Percentiles rank a stretch among this genome's conserved stretches.
Evolutionary conservation across 306 rosid species (phyloP).

Genomic region (Adenanthera pavonina): DNA sequence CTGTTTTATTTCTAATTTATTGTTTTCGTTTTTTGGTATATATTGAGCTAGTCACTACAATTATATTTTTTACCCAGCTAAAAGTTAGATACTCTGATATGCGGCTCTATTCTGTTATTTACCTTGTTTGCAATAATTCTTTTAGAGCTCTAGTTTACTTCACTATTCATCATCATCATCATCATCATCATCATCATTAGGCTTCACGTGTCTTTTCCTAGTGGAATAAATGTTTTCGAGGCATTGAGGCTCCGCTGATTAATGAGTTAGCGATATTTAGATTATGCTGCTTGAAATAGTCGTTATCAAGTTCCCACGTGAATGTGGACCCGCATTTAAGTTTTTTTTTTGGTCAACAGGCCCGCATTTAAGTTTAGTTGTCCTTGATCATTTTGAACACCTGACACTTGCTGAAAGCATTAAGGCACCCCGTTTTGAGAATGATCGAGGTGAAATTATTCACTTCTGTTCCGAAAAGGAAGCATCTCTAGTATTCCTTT

Average conservation of each 20-base stretch:
- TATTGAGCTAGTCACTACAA: slow-evolving; percentile 50
- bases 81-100: slow-evolving; percentile 30
- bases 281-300: background rate
- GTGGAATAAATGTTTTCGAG: background rate
- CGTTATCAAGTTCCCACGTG: background rate
- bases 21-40: slow-evolving; percentile 22
- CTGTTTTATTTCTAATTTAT: background rate
- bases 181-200: background rate
- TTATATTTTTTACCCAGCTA: slow-evolving; percentile 34
- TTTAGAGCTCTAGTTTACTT: background rate
- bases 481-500: no score
- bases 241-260: background rate
- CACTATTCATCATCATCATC: background rate
- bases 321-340: no score
- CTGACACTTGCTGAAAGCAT: no score
- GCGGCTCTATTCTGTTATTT: slow-evolving; percentile 19
- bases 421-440: no score
- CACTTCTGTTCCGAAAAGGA: no score
- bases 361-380: no score
- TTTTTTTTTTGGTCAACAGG: no score
- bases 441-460: no score
- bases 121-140: slow-evolving; percentile 15
- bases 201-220: background rate
- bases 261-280: background rate
- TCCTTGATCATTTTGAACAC: no score